Base-by-base conservation (phyloP, 2,329 filamentous ascomycete species). In the Canariomyces notabilis region DNA sequence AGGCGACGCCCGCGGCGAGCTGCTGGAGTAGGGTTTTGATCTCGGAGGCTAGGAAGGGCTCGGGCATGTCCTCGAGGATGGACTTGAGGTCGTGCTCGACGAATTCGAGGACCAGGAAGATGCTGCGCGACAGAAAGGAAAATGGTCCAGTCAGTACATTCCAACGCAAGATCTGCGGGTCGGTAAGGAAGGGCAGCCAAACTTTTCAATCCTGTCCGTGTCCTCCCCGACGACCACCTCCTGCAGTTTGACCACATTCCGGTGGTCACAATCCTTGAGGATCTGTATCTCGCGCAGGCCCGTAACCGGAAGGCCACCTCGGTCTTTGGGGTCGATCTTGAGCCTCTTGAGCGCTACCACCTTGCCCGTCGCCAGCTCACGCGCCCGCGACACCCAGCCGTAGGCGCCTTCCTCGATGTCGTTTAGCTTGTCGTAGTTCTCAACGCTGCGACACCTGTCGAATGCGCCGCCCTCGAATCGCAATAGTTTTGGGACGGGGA, bases 401-500 rank as follows among this genome's bases (percentile, higher is more conserved):
- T 98, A 98, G 7, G 89, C 89, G 29, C 93, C 93, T 70, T 98
- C 93, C 67, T 97, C 93, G 59, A 98, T 98, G 63, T 93, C 87
- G 66, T 98, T 98, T 47, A 98, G 74, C 57, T 87, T 86, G 60
- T 96, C 87, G 68, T 90, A 98, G 61, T 88, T 84, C 61, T 91
- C 85, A 20, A 95, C 85, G 62, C 87, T 87, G 50, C 86, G 77
- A 61, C 85, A 86, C 47, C 70, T 73, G 41, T 79, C 76, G 81
- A 89, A 95, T 14, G 46, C 33, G 8, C 78, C 77, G 12, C 74
- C 72, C 8, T 85, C 77, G 61, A 94, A 90, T 9, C 85, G 81
- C 34, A 96, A 67, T 2, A 95, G 72, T 53, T 76, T 80, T 2
- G 77, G 66, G 56, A 57, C 41, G 57, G 61, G 44, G 58, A 55